Percentiles rank a stretch among this genome's conserved stretches.
phyloP scores from a whole-genome alignment of 2,329 filamentous ascomycete genomes.

The Phaeophleospora eucalypticola region DNA sequence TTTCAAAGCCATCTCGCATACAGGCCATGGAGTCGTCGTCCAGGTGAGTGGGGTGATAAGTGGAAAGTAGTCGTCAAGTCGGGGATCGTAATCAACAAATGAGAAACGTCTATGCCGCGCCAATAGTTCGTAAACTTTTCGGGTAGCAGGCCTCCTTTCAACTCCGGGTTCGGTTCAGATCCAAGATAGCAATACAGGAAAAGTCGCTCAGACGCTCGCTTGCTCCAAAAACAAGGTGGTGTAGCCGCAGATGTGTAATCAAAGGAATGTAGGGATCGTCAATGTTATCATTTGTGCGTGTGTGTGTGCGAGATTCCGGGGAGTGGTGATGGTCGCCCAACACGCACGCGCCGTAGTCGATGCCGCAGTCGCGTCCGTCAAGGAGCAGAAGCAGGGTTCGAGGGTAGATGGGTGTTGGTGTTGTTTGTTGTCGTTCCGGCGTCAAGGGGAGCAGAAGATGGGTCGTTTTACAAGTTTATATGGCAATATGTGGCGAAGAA shows the following conservation, averaged over 20 bases:
- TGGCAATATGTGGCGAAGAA: conserved; percentile 20
- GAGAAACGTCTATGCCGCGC: conserved; percentile 15
- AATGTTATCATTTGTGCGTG: conserved; percentile 25
- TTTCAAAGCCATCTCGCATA: conserved; percentile 75
- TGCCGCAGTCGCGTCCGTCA: conserved; percentile 20
- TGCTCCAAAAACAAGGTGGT: conserved; percentile 19
- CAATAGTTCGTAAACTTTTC: conserved; percentile 21
- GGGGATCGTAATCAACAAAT: conserved; percentile 17
- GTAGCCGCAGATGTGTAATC: conserved; percentile 14
- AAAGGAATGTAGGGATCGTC: conserved; percentile 31
- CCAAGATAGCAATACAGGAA: conserved; percentile 22
- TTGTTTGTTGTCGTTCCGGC: conserved; percentile 13
- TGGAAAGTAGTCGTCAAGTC: not conserved
- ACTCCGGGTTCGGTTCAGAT: conserved; percentile 17
- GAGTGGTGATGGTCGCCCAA: conserved; percentile 11
- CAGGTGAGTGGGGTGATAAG: conserved; percentile 6
- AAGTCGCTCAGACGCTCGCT: conserved; percentile 22
- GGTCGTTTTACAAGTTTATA: conserved; percentile 17
- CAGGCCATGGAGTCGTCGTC: conserved; percentile 63
- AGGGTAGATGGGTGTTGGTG: conserved; percentile 3
- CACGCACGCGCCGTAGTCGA: conserved; percentile 8
- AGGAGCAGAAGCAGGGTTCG: conserved; percentile 21
- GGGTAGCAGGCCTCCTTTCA: conserved; percentile 13
- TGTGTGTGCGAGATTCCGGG: conserved; percentile 10
- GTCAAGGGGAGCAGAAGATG: conserved; percentile 10